Evolutionary conservation across 345 rosid species (phyloP).

Genomic region (Laguncularia racemosa): DNA sequence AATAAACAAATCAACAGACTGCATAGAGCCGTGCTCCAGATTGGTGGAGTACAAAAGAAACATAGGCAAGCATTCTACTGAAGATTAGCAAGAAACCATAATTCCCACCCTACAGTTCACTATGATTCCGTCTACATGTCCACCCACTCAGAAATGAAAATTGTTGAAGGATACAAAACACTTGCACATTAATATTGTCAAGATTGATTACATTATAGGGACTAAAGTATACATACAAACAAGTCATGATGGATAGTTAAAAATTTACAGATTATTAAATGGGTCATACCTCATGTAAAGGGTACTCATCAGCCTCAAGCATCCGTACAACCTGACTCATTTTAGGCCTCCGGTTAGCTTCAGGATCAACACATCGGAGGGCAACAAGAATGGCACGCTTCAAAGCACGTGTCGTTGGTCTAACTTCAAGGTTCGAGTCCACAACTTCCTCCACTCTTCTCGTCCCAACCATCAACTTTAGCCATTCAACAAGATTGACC

Average conservation of each 20-base stretch:
- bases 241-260: background rate
- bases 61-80: too few relatives aligned
- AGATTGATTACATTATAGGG: too few relatives aligned
- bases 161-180: too few relatives aligned
- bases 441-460: conserved; percentile 92
- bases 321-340: conserved; percentile 86
- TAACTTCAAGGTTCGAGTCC: conserved; percentile 67
- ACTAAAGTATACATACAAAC: background rate
- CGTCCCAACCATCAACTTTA: conserved; percentile 90
- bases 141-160: too few relatives aligned
- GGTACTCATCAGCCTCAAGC: conserved; percentile 89
- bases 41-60: too few relatives aligned
- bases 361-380: conserved; percentile 85
- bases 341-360: conserved; percentile 78
- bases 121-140: too few relatives aligned
- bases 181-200: too few relatives aligned
- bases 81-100: too few relatives aligned
- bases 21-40: too few relatives aligned
- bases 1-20: too few relatives aligned
- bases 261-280: background rate
- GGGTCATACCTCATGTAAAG: conserved; percentile 64
- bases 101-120: too few relatives aligned
- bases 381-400: conserved; percentile 77
- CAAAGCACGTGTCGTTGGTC: conserved; percentile 59
- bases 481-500: conserved; percentile 97